phyloP scores from a whole-genome alignment of 2,329 filamentous ascomycete species.

The Scedosporium minutisporum region DNA sequence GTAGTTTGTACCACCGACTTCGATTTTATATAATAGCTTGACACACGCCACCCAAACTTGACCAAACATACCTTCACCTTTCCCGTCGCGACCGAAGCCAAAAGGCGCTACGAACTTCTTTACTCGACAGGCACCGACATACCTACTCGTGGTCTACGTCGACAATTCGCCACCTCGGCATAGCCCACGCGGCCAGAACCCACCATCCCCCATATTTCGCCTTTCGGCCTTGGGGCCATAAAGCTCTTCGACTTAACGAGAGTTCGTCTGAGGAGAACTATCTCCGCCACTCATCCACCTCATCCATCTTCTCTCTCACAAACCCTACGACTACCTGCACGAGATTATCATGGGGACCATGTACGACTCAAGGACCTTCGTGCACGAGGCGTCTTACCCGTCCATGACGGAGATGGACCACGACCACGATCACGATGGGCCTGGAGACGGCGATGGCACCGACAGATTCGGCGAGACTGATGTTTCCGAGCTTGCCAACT shows the following conservation, averaged over 20 bases:
- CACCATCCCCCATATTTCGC: not conserved
- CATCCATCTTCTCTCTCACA: not conserved
- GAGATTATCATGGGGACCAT: constrained; percentile 36
- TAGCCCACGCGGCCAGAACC: not conserved
- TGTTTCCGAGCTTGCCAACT: constrained; percentile 32
- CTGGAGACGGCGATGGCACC: constrained; percentile 17
- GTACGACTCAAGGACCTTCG: constrained; percentile 39
- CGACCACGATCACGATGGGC: constrained; percentile 18
- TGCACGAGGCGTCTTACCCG: constrained; percentile 38
- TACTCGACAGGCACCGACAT: not conserved
- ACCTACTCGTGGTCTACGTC: not conserved
- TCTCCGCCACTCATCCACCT: not conserved
- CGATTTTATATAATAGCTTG: too few species aligned
- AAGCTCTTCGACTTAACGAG: not conserved
- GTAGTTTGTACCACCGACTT: too few species aligned
- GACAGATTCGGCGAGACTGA: constrained; percentile 33
- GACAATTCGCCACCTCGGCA: not conserved
- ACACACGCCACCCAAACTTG: too few species aligned
- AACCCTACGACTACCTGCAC: not conserved
- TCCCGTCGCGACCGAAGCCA: not conserved
- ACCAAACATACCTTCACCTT: too few species aligned
- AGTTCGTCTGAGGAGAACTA: not conserved
- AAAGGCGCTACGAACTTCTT: not conserved
- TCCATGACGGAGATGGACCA: constrained; percentile 29
- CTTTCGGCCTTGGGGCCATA: not conserved